Base-by-base conservation (phyloP, 2,329 filamentous ascomycete species). In the Colletotrichum orchidophilum region DNA sequence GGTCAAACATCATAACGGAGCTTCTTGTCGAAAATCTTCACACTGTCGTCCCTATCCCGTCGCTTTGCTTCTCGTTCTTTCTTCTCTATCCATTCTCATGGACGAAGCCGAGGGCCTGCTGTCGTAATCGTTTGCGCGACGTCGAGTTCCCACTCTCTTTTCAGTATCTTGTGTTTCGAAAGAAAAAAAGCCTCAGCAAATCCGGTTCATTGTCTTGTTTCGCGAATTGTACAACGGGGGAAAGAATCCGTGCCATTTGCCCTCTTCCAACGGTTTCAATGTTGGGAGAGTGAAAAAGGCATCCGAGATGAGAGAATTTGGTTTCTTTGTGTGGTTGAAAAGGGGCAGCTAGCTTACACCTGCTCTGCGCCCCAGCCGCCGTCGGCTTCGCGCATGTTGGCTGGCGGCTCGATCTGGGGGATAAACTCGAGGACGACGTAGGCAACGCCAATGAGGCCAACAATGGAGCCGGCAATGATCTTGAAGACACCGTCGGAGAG, bases 381-480 rank as follows among this genome's bases (percentile, higher is more conserved):
- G 77, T 94, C 92, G 74, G 90, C 90, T 81, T 94, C 92, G 80
- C 93, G 90, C 93, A 95, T 95, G 85, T 94, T 95, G 80, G 90
- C 88, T 11, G 93, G 93, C 59, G 93, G 92, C 83, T 95, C 93
- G 79, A 95, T 93, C 73, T 91, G 93, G 33, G 93, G 93, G 74
- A 94, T 85, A 81, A 93, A 95, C 82, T 95, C 93, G 78, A 95
- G 88, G 58, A 84, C 91, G 75, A 88, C 84, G 84, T 98, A 99
- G 73, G 81, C 92, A 72, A 98, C 79, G 76, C 96, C 96, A 74
- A 94, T 85, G 63, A 96, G 77, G 62, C 92, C 94, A 75, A 98
- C 87, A 76, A 97, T 87, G 62, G 90, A 88, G 75, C 95, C 96
- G 27, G 94, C 90, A 68, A 97, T 90, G 79, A 91, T 91, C 79